Evolutionary conservation across 1,284 basidiomycete species (phyloP), one percentile per base, ranked within the genome.

Genomic region (Veloporphyrellus conicus): DNA sequence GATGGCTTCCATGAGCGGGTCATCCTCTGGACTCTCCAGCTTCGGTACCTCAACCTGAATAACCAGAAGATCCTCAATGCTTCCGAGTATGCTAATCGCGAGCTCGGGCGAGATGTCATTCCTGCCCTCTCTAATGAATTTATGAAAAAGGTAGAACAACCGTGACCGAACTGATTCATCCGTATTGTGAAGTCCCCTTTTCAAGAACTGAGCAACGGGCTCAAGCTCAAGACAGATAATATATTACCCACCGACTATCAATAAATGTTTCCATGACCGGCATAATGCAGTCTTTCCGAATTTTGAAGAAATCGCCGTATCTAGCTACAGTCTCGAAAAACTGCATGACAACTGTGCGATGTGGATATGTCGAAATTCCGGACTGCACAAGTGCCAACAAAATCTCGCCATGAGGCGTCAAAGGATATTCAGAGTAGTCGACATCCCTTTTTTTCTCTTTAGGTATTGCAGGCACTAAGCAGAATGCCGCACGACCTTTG

Each of bases 281-380:
- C 61, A 89, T 74, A 54, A 98, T 87, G 57, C 86, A 88, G 54
- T 92, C 83, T 63, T 87, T 86, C 53, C 91, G 84, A 29, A 93
- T 82, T 68, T 90, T 93, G 81, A 98, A 99, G 68, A 98, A 98
- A 63, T 98, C 93, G 33, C 85, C 81, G 66, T 99, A 99, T 47
- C 97, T 82, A 14, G 92, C 83, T 9, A 83, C 79, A 19, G 90
- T 90, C 70, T 99, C 96, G 57, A 98, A 98, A 70, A 89, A 96
- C 62, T 95, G 92, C 67, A 97, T 77, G 12, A 83, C 77, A n/a
- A 98, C 95, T 9, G 86, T 79, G 22, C 87, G 84, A 68, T 97
- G 87, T 2, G 91, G 90, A 70, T 88, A 94, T 1, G 77, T 75
- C 3, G 87, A 84, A 39, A 99, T 84, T 18, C 86, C 84, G 23